Percentiles rank a stretch among this genome's conserved stretches.
Evolutionary conservation across 768 basidiomycete genomes (phyloP).

Genomic region (Serendipita sp.): DNA sequence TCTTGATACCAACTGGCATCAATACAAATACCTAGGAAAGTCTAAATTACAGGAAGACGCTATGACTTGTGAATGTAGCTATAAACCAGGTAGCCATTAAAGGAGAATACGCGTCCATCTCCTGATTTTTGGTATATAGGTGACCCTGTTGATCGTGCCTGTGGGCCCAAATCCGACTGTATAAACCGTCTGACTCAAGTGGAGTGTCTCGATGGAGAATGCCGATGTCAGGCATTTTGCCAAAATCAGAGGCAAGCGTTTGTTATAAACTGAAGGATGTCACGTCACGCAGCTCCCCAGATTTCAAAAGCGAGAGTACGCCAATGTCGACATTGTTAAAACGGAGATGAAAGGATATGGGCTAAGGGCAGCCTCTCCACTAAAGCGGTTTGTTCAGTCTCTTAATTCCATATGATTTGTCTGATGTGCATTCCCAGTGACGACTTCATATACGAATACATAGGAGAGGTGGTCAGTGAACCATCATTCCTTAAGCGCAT

Average conservation of each 20-base stretch:
- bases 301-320: slow-evolving; percentile 76
- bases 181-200: slow-evolving; percentile 96
- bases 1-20: slow-evolving; percentile 68
- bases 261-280: slow-evolving; percentile 8
- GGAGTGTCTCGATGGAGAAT: slow-evolving; percentile 84
- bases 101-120: slow-evolving; percentile 16
- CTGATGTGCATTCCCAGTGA: slow-evolving; percentile 36
- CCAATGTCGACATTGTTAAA: slow-evolving; percentile 72
- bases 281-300: slow-evolving; percentile 24
- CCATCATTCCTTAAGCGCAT: slow-evolving; percentile 81
- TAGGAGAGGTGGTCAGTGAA: slow-evolving; percentile 88
- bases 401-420: slow-evolving; percentile 17
- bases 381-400: slow-evolving; percentile 40
- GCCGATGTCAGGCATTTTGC: slow-evolving; percentile 65
- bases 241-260: slow-evolving; percentile 76
- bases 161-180: slow-evolving; percentile 80
- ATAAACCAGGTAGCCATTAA: slow-evolving; percentile 55
- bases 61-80: slow-evolving; percentile 89
- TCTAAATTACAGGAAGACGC: slow-evolving; percentile 81
- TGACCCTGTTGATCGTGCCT: slow-evolving; percentile 42
- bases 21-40: slow-evolving; percentile 71
- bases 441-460: slow-evolving; percentile 89
- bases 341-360: slow-evolving; percentile 97
- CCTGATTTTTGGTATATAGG: slow-evolving; percentile 34
- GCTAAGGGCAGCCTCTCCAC: slow-evolving; percentile 46